Evolutionary conservation across 192 early-diverging fungal species (phyloP), one percentile per base, ranked within the genome.

Genomic region (Coemansia sp.): DNA sequence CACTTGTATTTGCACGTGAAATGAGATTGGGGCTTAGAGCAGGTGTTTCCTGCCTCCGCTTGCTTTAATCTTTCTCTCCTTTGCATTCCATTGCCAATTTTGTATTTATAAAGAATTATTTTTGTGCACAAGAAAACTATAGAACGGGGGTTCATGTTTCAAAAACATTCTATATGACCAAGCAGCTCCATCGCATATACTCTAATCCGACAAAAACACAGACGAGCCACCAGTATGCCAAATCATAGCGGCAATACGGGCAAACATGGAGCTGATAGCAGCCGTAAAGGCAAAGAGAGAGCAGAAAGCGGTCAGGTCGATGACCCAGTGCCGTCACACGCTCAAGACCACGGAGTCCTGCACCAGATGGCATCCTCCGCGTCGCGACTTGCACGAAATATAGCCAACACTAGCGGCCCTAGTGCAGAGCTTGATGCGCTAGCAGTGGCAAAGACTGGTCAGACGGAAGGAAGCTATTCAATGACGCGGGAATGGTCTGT

Each of bases 401-500:
- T 74, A n/a, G 41, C 64, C 19, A 41, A 36, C 48, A 66, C n/a
- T n/a, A 54, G 66, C n/a, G 38, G 14, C 10, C 11, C 63, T 4
- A 37, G 45, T 31, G 38, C 64, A 6, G 64, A 59, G 17, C 57
- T 60, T 10, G 52, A 53, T 22, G 14, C 30, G 55, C 67, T 79
- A 14, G 25, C 66, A 4, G 76, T 63, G 27, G 60, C 59, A 41
- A 73, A 79, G 42, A 8, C 67, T 23, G 66, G 60, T 4, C 55
- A 53, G 37, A 60, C 20, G 13, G 70, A 64, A 3, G 15, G 48
- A 1, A 56, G 55, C 23, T 27, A 42, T 13, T 57, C 65, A 2
- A 50, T 55, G 28, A 47, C 70, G 5, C 75, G 58, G 5, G 53
- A 65, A 22, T 64, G 64, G 70, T 36, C 57, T 53, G 61, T 68